Evolutionary conservation across 1,139 yeast species (phyloP).

Genomic region (Pichia sp.): DNA sequence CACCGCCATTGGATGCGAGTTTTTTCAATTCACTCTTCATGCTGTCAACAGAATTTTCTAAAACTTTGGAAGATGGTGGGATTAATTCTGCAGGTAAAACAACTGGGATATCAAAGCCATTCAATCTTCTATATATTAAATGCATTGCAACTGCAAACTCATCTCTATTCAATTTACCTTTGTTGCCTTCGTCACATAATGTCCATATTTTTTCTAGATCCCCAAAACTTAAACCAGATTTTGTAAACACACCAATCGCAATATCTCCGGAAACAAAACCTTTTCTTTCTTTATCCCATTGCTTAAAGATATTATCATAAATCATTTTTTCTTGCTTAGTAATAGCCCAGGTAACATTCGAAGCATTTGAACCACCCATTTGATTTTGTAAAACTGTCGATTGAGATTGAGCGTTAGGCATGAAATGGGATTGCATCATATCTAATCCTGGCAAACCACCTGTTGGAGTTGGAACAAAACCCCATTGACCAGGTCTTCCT

Average conservation of each 20-base stretch:
- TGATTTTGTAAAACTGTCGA: slow-evolving; percentile 40
- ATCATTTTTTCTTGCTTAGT: slow-evolving; percentile 80
- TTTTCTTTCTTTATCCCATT: slow-evolving; percentile 67
- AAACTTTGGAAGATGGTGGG: slow-evolving; percentile 71
- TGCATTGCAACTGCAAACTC: slow-evolving; percentile 85
- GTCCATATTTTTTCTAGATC: slow-evolving; percentile 93
- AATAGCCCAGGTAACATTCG: slow-evolving; percentile 66
- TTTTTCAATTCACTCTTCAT: slow-evolving; percentile 42
- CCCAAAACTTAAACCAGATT: slow-evolving; percentile 78
- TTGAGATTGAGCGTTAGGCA: slow-evolving; percentile 49
- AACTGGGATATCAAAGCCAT: slow-evolving; percentile 68
- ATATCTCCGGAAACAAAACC: slow-evolving; percentile 77
- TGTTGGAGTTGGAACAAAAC: slow-evolving; percentile 66
- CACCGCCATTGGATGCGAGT: slow-evolving; percentile 22
- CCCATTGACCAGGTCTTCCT: slow-evolving; percentile 81
- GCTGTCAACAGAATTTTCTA: slow-evolving; percentile 43
- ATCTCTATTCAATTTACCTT: slow-evolving; percentile 69
- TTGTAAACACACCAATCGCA: slow-evolving; percentile 82
- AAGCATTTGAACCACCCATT: slow-evolving; percentile 46
- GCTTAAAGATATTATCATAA: slow-evolving; percentile 80
- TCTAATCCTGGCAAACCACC: slow-evolving; percentile 74
- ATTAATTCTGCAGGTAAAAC: slow-evolving; percentile 66
- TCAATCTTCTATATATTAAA: slow-evolving; percentile 65
- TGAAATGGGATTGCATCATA: slow-evolving; percentile 67
- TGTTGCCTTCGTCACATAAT: slow-evolving; percentile 61